A percentile compares a stretch with the other conserved stretches of the same genome.
phyloP scores from a whole-genome alignment of 306 rosid genomes.

The Oxytropis ochrocephala region DNA sequence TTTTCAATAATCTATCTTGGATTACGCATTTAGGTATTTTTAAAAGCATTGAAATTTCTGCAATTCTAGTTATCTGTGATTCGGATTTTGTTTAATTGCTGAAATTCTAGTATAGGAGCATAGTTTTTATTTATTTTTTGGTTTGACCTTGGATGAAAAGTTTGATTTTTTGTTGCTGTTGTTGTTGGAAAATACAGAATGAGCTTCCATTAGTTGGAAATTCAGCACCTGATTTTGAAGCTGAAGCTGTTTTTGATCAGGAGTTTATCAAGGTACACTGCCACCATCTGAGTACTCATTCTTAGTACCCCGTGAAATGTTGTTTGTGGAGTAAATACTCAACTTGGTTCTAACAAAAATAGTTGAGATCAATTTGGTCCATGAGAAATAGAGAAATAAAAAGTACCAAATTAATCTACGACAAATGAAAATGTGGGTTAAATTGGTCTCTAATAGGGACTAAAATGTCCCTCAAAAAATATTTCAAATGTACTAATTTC shows the following conservation, averaged over 20 bases:
- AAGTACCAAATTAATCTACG: too few species aligned
- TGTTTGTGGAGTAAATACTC: background rate
- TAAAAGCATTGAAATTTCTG: background rate
- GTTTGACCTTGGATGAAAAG: background rate
- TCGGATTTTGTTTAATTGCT: background rate
- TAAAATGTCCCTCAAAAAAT: too few species aligned
- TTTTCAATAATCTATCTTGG: background rate
- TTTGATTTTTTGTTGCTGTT: background rate
- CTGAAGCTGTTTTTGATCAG: slow-evolving; percentile 92
- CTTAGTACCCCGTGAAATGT: background rate
- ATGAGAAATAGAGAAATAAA: too few species aligned
- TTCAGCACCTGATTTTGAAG: slow-evolving; percentile 78
- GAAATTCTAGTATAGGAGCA: background rate
- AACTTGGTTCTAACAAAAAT: too few species aligned
- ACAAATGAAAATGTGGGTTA: too few species aligned
- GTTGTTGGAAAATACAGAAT: slow-evolving; percentile 4
- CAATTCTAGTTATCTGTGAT: background rate
- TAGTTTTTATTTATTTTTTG: background rate
- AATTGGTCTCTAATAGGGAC: too few species aligned
- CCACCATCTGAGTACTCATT: background rate
- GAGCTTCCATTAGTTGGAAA: slow-evolving; percentile 78
- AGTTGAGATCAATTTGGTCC: too few species aligned
- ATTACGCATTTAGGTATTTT: background rate
- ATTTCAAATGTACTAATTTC: too few species aligned
- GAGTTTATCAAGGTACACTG: slow-evolving; percentile 63